phyloP scores from a whole-genome alignment of 2,329 filamentous ascomycete species.

The Rasamsonia emersonii region DNA sequence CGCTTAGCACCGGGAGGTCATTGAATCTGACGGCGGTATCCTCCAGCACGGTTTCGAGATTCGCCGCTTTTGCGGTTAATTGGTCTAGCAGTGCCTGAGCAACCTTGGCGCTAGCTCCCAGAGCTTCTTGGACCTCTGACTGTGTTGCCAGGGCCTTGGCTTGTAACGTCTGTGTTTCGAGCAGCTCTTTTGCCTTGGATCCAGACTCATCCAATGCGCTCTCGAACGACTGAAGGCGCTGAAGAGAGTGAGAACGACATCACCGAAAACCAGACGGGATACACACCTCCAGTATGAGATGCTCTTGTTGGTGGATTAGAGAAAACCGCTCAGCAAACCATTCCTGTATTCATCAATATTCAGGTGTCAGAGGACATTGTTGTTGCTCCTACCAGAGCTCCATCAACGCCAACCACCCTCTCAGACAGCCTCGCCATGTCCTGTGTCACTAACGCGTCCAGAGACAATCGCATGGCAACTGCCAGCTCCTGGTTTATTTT shows the following conservation, averaged over 20 bases:
- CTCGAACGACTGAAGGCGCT: conserved; percentile 30
- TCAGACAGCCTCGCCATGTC: conserved; percentile 21
- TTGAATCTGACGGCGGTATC: conserved; percentile 18
- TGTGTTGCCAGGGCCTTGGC: conserved; percentile 20
- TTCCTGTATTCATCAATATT: conserved; percentile 16
- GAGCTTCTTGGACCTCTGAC: conserved; percentile 17
- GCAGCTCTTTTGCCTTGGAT: conserved; percentile 22
- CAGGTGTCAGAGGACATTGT: conserved; percentile 6
- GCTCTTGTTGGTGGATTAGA: conserved; percentile 24
- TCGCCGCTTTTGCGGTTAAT: conserved; percentile 18
- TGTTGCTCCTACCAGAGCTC: conserved; percentile 23
- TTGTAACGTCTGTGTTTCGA: conserved; percentile 26
- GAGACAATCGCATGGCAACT: conserved; percentile 20
- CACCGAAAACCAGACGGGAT: not conserved
- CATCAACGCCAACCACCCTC: conserved; percentile 22
- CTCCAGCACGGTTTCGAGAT: conserved; percentile 24
- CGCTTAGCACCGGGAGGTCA: conserved; percentile 10
- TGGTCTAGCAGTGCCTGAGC: conserved; percentile 25
- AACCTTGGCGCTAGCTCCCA: conserved; percentile 19
- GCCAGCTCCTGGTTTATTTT: conserved; percentile 20
- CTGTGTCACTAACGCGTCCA: conserved; percentile 23
- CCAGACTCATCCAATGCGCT: conserved; percentile 24
- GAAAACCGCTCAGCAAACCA: conserved; percentile 21
- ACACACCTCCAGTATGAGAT: conserved; percentile 24
- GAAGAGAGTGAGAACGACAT: conserved; percentile 11